Evolutionary conservation across 2,329 filamentous ascomycete genomes (phyloP).

Genomic region (Colletotrichum siamense): DNA sequence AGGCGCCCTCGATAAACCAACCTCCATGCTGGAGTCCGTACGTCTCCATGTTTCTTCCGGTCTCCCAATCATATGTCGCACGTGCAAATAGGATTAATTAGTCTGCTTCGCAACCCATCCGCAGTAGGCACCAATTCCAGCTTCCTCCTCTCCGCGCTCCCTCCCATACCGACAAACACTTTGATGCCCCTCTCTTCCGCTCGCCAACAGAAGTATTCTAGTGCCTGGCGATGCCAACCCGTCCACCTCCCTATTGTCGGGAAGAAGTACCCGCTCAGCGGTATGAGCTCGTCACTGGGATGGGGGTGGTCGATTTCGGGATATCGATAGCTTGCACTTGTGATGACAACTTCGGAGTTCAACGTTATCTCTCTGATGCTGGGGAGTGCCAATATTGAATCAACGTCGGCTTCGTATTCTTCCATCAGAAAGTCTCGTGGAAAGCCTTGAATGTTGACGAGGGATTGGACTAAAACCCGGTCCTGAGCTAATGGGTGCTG

Average conservation of each 20-base stretch:
- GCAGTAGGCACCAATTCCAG: background rate
- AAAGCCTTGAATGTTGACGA: background rate
- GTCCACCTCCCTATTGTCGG: background rate
- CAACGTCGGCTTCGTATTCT: background rate
- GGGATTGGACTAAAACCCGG: background rate
- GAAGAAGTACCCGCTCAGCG: background rate
- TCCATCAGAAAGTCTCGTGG: background rate
- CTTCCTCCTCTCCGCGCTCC: background rate
- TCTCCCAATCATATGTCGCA: background rate
- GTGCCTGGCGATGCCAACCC: background rate
- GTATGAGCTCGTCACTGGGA: background rate
- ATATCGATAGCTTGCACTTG: background rate
- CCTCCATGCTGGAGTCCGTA: background rate
- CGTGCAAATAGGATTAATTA: background rate
- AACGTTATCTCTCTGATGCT: background rate
- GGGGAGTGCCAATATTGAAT: background rate
- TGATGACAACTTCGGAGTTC: background rate
- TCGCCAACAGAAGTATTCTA: background rate
- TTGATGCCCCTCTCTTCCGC: background rate
- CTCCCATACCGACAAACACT: background rate
- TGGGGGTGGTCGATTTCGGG: background rate
- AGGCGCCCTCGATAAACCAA: background rate
- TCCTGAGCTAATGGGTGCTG: background rate
- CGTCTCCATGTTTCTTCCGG: background rate
- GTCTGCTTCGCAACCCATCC: background rate